A percentile compares a stretch with the other conserved stretches of the same genome.
These are phyloP conservation scores for Scutellaria baicalensis DNA, from an alignment of 257 asterid genomes.

Conservation along the genomic window DNA sequence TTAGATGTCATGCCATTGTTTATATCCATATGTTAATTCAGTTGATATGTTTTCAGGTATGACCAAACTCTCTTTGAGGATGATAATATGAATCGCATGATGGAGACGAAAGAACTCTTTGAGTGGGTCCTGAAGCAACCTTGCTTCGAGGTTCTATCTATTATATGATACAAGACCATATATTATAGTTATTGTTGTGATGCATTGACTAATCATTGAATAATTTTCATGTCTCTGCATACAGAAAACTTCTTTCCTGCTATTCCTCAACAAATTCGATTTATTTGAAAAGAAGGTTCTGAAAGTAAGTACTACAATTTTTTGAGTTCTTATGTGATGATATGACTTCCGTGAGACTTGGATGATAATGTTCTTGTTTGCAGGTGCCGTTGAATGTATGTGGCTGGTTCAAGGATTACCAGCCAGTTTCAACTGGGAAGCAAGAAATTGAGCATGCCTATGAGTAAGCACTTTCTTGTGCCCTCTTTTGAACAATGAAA, in stretches of 20 bases:
- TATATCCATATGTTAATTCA: conserved; percentile 3
- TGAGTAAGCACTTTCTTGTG: conserved; percentile 58
- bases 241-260: conserved; percentile 99
- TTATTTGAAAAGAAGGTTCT: conserved; percentile 92
- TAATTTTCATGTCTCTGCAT: conserved; percentile 4
- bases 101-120: conserved; percentile 95
- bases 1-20: neutral
- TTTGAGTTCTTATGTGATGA: neutral
- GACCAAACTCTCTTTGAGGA: conserved; percentile 95
- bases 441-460: conserved; percentile 97
- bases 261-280: conserved; percentile 95
- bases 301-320: conserved; percentile 49
- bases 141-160: conserved; percentile 74
- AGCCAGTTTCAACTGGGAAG: conserved; percentile 86
- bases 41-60: conserved; percentile 47
- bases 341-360: conserved; percentile 11
- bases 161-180: conserved; percentile 13
- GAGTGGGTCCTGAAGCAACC: conserved; percentile 98
- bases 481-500: neutral
- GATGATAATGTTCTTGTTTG: conserved; percentile 17
- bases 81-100: conserved; percentile 86
- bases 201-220: neutral
- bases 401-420: conserved; percentile 95
- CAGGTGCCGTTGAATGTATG: conserved; percentile 90
- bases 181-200: neutral